Percentiles rank a stretch among this genome's conserved stretches.
phyloP scores from a whole-genome alignment of 1,284 basidiomycete genomes.

The Somion occarium region DNA sequence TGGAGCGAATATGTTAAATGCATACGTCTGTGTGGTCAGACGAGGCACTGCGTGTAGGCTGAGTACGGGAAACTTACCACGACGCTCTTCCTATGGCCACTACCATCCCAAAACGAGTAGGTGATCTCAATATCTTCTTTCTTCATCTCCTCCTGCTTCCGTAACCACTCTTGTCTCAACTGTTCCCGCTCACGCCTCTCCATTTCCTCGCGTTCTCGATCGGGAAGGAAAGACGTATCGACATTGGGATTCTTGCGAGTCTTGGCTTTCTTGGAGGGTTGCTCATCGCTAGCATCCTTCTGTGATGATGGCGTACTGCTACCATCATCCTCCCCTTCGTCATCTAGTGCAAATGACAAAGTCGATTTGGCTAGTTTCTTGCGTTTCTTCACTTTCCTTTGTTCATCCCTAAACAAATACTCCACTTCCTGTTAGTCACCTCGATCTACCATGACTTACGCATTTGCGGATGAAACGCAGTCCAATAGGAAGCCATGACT shows the following conservation, averaged over 20 bases:
- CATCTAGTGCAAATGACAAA: constrained; percentile 87
- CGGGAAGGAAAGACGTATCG: constrained; percentile 97
- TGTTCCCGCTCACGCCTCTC: constrained; percentile 88
- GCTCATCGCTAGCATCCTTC: constrained; percentile 34
- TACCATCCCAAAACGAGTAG: constrained; percentile 99
- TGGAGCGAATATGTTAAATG: background rate
- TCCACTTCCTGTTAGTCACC: constrained; percentile 72
- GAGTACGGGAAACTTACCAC: constrained; percentile 51
- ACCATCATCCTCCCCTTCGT: constrained; percentile 53
- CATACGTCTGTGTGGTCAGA: constrained; percentile 24
- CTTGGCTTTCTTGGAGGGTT: constrained; percentile 65
- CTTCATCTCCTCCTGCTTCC: constrained; percentile 86
- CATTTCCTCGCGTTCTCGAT: constrained; percentile 90
- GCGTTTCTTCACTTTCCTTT: constrained; percentile 87
- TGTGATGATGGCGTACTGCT: constrained; percentile 32
- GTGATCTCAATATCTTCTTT: constrained; percentile 87
- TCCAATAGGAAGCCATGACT: constrained; percentile 31
- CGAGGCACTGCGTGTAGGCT: constrained; percentile 6
- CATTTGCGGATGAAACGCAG: background rate
- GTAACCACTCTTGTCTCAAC: constrained; percentile 87
- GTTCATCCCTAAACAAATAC: constrained; percentile 80
- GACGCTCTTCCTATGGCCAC: constrained; percentile 92
- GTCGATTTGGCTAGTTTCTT: constrained; percentile 81
- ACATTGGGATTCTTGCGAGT: constrained; percentile 94
- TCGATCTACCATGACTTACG: constrained; percentile 1